Base-by-base conservation (phyloP, 345 rosid genomes). In the Salix caprea region DNA sequence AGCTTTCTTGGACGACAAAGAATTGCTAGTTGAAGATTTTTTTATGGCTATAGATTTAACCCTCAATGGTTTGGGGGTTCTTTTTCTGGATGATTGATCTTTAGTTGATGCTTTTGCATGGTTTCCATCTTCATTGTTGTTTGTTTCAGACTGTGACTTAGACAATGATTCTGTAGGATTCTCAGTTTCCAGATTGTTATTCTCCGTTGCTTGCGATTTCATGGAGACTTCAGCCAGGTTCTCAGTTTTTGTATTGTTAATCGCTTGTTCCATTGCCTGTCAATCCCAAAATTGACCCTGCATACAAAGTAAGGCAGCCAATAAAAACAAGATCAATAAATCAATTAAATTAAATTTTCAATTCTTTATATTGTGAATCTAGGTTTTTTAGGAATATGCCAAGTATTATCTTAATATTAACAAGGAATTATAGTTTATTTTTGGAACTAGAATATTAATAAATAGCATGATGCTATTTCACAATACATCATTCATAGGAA, bases 21-120 rank as follows among this genome's bases (percentile, higher is more conserved):
- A 61, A 42, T 58, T 78, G 73, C 80, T 82, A 37, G 75, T 85
- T 28, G 79, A 54, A 74, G 85, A 42, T 74, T 84, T 81, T 81
- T 93, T 91, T 34, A 65, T 78, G 46, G 82, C 76, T 71, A 78
- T 87, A 30, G 87, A 68, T 69, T 75, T 86, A n/a, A 79, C 85
- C 83, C 69, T 88, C 74, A 77, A 65, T 71, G 79, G 79, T 48
- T 79, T 79, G 54, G 79, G 71, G 28, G 70, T 74, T 85, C 78
- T 76, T 56, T 75, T 85, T 75, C 74, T 70, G 67, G 89, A 69
- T 75, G 87, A 19, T 70, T 80, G 78, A 32, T 79, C 77, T 70
- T 76, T 80, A 64, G 10, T 73, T 24, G 84, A 84, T 50, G 67
- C 81, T 72, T 81, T 85, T 7, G 44, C 80, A 28, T 42, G 52